Conservation (phyloP, 176 grass and related monocot genomes). For the Carex parvula region DNA sequence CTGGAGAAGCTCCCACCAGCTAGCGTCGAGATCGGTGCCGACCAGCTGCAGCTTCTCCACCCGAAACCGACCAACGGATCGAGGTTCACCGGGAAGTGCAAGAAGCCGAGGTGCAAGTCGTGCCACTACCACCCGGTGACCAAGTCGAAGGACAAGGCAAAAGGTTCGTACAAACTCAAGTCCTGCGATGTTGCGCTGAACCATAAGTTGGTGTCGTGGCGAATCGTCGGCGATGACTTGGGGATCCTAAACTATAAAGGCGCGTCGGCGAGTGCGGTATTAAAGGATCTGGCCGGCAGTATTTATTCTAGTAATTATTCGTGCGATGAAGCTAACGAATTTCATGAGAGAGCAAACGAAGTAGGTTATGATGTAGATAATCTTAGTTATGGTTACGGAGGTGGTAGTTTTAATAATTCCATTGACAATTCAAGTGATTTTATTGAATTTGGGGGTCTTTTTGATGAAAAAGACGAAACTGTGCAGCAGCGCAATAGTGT, state of each 20-base stretch:
- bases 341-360: constrained; percentile 3
- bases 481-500: not conserved
- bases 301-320: constrained; percentile 37
- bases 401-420: constrained; percentile 10
- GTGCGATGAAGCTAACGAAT: constrained; percentile 14
- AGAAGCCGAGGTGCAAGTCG: constrained; percentile 37
- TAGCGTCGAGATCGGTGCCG: not conserved
- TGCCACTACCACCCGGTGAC: constrained; percentile 59
- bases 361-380: constrained; percentile 8
- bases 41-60: not conserved
- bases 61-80: constrained; percentile 47
- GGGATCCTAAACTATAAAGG: constrained; percentile 34
- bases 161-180: constrained; percentile 68
- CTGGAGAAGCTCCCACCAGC: constrained; percentile 17
- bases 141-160: constrained; percentile 70
- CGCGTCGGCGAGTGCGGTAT: constrained; percentile 50
- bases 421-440: constrained; percentile 25
- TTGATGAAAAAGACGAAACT: constrained; percentile 12
- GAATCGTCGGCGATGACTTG: constrained; percentile 30
- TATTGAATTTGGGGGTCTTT: constrained; percentile 21
- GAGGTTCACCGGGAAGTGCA: constrained; percentile 50
- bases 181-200: constrained; percentile 73
- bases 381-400: constrained; percentile 6
- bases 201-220: constrained; percentile 71
- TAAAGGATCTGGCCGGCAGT: constrained; percentile 43